Conservation (phyloP, 2,329 filamentous ascomycete species). For the Incumbomyces delicatus region DNA sequence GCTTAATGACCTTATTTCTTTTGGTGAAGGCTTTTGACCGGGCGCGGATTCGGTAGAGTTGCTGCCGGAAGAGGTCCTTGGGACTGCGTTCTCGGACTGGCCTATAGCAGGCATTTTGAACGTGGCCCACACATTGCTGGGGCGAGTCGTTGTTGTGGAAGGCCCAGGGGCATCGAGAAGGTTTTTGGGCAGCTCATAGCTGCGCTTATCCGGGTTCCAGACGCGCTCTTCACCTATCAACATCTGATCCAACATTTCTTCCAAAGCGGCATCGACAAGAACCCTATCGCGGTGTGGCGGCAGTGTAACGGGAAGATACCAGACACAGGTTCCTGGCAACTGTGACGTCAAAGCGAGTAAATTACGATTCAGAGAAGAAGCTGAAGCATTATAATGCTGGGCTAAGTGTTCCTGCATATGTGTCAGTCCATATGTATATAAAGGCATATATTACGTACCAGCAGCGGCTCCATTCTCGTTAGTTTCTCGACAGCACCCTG, state of each 20-base stretch:
- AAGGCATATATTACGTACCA: conserved; percentile 9
- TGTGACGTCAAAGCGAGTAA: neutral
- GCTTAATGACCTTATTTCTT: neutral
- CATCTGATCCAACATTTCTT: neutral
- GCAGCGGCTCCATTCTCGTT: conserved; percentile 15
- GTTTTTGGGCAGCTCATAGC: neutral
- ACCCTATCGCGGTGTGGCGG: conserved; percentile 1
- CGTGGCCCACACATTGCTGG: neutral
- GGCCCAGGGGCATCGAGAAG: neutral
- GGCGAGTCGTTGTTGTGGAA: neutral
- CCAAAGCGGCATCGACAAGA: conserved; percentile 1
- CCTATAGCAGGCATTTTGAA: neutral
- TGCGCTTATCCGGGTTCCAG: neutral
- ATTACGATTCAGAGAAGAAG: neutral
- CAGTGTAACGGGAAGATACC: neutral
- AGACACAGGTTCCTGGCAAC: neutral
- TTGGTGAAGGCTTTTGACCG: neutral
- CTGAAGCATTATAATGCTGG: neutral
- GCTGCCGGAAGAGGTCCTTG: neutral
- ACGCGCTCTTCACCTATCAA: conserved; percentile 5
- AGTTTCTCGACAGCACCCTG: conserved; percentile 15
- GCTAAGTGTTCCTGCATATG: neutral
- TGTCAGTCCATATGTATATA: neutral
- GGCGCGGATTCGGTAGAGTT: neutral
- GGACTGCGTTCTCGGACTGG: neutral